A percentile compares a stretch with the other conserved stretches of the same genome.
These are phyloP conservation scores for Tolypocladium endophyticum DNA, from an alignment of 2,329 filamentous ascomycete genomes.

Conservation along the genomic window DNA sequence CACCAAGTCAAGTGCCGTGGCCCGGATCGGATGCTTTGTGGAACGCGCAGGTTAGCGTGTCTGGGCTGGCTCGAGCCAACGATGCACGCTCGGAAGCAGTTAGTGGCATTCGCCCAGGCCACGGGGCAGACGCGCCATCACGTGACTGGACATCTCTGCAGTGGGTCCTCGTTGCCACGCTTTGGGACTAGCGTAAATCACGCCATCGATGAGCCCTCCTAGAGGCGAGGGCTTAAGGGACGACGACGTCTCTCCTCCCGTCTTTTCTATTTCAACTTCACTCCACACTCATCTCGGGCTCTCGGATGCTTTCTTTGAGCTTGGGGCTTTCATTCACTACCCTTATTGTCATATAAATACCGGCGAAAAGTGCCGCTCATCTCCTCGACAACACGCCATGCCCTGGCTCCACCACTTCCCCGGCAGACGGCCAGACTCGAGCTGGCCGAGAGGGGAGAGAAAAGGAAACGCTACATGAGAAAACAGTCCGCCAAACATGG, in stretches of 20 bases:
- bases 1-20: not conserved
- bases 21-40: not conserved
- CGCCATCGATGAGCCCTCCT: conserved; percentile 18
- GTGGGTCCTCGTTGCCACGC: not conserved
- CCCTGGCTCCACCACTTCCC: not conserved
- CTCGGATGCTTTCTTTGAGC: conserved; percentile 1
- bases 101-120: not conserved
- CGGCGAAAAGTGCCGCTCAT: conserved; percentile 1
- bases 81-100: not conserved
- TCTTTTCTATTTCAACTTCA: conserved; percentile 9
- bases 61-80: not conserved
- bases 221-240: conserved; percentile 7
- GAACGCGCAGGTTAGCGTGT: not conserved
- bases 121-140: not conserved
- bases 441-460: not conserved
- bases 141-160: not conserved
- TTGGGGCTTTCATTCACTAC: conserved; percentile 10
- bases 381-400: not conserved
- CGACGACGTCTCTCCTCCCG: conserved; percentile 8
- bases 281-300: conserved; percentile 4
- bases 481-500: conserved; percentile 1
- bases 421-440: not conserved
- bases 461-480: conserved; percentile 3
- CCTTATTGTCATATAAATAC: conserved; percentile 7
- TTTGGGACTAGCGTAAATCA: conserved; percentile 19